A percentile compares a stretch with the other conserved stretches of the same genome.
These are phyloP conservation scores for Termitomyces sp. DNA, from an alignment of 768 basidiomycete genomes.

Conservation along the genomic window DNA sequence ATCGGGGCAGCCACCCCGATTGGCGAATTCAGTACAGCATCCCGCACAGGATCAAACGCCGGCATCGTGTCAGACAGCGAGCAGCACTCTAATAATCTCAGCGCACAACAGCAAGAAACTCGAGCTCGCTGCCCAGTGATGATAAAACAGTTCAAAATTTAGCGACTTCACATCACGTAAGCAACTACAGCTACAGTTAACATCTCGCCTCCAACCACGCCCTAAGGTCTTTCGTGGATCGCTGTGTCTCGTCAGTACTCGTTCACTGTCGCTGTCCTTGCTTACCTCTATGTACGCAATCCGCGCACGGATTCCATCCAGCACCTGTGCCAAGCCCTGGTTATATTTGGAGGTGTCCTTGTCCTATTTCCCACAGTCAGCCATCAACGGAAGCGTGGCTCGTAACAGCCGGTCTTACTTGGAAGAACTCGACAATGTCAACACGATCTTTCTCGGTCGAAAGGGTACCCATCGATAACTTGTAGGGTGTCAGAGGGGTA, in stretches of 20 bases:
- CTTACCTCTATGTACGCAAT: conserved; percentile 58
- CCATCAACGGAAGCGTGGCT: conserved; percentile 1
- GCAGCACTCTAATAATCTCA: conserved; percentile 10
- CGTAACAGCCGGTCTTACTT: conserved; percentile 34
- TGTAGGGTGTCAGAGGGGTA: conserved; percentile 20
- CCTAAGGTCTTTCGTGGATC: conserved; percentile 51
- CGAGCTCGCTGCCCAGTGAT: conserved; percentile 17
- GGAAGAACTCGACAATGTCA: conserved; percentile 66
- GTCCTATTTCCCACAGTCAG: conserved; percentile 32
- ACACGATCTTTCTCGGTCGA: conserved; percentile 66
- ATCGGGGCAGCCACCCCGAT: conserved; percentile 35
- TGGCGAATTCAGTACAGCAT: conserved; percentile 80
- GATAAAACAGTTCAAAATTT: conserved; percentile 18
- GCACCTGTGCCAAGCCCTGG: conserved; percentile 55
- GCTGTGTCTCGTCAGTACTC: conserved; percentile 26
- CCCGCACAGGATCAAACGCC: conserved; percentile 81
- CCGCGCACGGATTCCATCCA: conserved; percentile 63
- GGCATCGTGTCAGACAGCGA: conserved; percentile 40
- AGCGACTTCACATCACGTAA: conserved; percentile 15
- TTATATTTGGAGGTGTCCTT: conserved; percentile 69
- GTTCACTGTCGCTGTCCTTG: background rate
- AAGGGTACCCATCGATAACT: conserved; percentile 27
- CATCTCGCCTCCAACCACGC: conserved; percentile 40
- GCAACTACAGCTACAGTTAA: conserved; percentile 20
- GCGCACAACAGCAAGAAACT: conserved; percentile 7